A percentile compares a stretch with the other conserved stretches of the same genome.
phyloP scores from a whole-genome alignment of 2,329 filamentous ascomycete species.

The Pseudogymnoascus sp. region DNA sequence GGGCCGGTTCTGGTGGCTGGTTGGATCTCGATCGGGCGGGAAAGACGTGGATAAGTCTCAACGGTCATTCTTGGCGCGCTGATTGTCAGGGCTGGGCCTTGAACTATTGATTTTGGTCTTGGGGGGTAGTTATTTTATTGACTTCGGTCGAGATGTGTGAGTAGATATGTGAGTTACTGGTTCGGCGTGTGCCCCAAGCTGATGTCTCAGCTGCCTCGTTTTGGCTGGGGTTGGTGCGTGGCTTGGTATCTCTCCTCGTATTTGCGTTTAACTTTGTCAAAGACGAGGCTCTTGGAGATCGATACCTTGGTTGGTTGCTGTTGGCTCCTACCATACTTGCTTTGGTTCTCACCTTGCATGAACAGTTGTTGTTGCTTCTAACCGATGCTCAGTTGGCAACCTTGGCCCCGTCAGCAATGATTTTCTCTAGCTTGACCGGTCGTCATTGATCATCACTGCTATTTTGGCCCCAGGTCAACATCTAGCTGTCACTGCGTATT shows the following conservation, averaged over 20 bases:
- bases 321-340: background rate
- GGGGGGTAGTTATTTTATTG: background rate
- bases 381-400: background rate
- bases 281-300: background rate
- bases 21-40: background rate
- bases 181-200: background rate
- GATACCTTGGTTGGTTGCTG: background rate
- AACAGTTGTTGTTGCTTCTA: background rate
- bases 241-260: background rate
- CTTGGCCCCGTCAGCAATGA: background rate
- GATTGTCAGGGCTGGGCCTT: background rate
- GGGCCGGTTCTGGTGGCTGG: background rate
- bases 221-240: background rate
- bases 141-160: background rate
- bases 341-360: background rate
- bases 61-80: background rate
- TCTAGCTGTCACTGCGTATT: background rate
- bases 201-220: background rate
- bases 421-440: background rate
- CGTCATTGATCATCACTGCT: background rate
- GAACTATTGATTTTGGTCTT: background rate
- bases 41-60: background rate
- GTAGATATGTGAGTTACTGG: background rate
- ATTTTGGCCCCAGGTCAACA: background rate
- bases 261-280: background rate